Conservation (phyloP, 2,329 filamentous ascomycete species). For the Penicillium fuscoglaucum region DNA sequence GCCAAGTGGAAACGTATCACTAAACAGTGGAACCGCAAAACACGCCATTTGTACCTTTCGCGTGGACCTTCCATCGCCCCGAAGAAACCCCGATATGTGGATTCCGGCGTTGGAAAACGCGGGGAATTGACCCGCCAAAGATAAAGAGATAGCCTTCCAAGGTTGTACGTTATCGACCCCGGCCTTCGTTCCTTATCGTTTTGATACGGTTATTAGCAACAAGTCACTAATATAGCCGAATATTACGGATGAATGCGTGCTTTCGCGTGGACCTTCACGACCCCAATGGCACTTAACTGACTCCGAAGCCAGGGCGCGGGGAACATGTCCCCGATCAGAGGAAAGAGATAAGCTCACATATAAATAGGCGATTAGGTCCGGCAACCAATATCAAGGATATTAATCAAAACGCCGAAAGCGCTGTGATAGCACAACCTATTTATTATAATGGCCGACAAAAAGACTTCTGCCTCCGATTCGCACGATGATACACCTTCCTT, state of each 20-base stretch:
- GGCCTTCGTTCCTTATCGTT: neutral
- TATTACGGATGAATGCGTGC: neutral
- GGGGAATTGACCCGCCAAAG: neutral
- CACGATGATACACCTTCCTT: neutral
- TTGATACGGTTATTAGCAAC: neutral
- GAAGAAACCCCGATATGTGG: neutral
- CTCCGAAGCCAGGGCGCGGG: neutral
- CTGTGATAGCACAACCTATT: neutral
- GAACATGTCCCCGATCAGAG: neutral
- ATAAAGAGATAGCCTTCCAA: neutral
- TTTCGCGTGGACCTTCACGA: neutral
- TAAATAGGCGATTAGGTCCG: neutral
- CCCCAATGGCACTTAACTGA: neutral
- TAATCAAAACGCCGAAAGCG: neutral
- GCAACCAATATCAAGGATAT: neutral
- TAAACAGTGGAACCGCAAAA: no score
- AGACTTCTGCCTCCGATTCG: neutral
- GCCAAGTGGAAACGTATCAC: no score
- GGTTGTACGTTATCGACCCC: neutral
- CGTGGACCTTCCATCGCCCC: neutral
- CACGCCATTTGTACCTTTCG: neutral
- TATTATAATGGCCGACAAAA: neutral
- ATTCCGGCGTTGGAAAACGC: neutral
- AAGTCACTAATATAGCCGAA: neutral
- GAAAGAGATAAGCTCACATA: neutral